Evolutionary conservation across 176 grass and related monocot genomes (phyloP).

Genomic region (Canna indica): DNA sequence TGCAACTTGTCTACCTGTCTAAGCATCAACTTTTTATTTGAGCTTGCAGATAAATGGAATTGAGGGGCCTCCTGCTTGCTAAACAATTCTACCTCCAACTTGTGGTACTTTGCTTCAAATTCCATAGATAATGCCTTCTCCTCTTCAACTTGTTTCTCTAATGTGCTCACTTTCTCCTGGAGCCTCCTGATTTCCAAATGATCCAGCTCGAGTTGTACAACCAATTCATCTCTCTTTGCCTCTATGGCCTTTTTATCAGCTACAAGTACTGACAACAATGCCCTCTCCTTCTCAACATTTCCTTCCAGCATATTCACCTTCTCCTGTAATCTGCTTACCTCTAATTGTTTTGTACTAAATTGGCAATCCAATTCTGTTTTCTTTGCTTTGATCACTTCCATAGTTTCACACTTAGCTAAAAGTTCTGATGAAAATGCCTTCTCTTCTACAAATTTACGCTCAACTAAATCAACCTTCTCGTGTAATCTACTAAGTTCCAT

Average conservation of each 20-base stretch:
- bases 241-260: conserved; percentile 50
- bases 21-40: conserved; percentile 27
- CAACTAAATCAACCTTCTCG: conserved; percentile 32
- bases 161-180: conserved; percentile 19
- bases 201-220: conserved; percentile 29
- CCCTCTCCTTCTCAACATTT: conserved; percentile 53
- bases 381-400: conserved; percentile 23
- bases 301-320: conserved; percentile 34
- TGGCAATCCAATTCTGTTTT: conserved; percentile 34
- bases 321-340: conserved; percentile 34
- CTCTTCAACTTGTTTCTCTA: conserved; percentile 44
- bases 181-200: conserved; percentile 35
- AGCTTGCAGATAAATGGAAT: conserved; percentile 17
- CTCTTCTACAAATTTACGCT: conserved; percentile 33
- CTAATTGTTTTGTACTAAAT: conserved; percentile 21
- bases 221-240: conserved; percentile 48
- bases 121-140: conserved; percentile 26
- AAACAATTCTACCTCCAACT: conserved; percentile 36
- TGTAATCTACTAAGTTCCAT: conserved; percentile 36
- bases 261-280: conserved; percentile 41
- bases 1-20: conserved; percentile 41
- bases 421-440: conserved; percentile 24
- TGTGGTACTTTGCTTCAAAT: conserved; percentile 29
- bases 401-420: conserved; percentile 13
- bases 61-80: conserved; percentile 22